Base-by-base conservation (phyloP, 352 stramenopile genomes). In the Globisporangium perplexum region DNA sequence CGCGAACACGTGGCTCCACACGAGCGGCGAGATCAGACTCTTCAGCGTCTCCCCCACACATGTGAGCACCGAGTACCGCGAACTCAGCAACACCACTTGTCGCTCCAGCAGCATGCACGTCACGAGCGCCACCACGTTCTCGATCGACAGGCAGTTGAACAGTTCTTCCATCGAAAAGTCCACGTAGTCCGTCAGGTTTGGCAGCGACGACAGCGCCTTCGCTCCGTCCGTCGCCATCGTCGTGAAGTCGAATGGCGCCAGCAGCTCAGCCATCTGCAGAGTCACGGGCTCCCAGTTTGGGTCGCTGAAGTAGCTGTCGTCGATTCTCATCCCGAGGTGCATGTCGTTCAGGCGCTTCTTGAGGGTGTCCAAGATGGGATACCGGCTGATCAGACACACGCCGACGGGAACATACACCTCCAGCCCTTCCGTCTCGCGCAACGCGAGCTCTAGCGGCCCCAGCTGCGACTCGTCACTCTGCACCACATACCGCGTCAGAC, bases 1-100 rank as follows among this genome's bases (percentile, higher is more conserved):
- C 1, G 77, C 77, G 59, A 94, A 96, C 24, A 93, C 78, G 47
- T 96, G 86, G 41, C 84, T 89, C 86, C 86, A 96, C 45, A 86
- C 50, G 4, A 96, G 60, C 38, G 87, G 87, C 4, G 71, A 51
- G 45, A 96, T 77, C 36, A 96, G 73, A 24, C 68, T 75, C 59
- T 88, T 86, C 18, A 94, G 66, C 8, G 85, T 86, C 63, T 93
- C 83, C 18, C 79, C 83, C 17, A 91, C 81, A 17, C 68, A 74
- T 23, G 81, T 92, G 10, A 94, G 71, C 23, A 92, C 81, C 22
- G 83, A 94, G 55, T 91, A 89, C 18, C 69, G 70, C 1, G 77
- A 89, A 55, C 79, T 91, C 41, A 94, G 64, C 12, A 94, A 65
- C 42, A 94, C 77, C 7, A 94, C 66, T 41, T 94, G 81, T 31